Base-by-base conservation (phyloP, 2,329 filamentous ascomycete genomes). In the Paraphoma chrysanthemicola region DNA sequence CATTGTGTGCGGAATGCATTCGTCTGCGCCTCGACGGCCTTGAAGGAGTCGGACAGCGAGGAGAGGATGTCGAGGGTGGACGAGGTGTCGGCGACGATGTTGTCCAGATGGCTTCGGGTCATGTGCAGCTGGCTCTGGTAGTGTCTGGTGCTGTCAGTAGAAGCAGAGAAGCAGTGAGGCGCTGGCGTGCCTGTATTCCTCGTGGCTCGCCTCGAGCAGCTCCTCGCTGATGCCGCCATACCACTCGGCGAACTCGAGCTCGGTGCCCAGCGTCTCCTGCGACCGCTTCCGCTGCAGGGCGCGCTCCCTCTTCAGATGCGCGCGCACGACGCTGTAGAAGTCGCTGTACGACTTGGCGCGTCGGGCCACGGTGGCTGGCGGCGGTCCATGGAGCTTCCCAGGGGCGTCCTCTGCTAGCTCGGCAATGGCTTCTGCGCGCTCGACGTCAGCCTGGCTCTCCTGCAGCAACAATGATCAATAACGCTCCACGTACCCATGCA, bases 1-100 rank as follows among this genome's bases (percentile, higher is more conserved):
- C 95, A 99, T 77, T 96, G 93, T 45, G 90, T 87, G 73, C 93
- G 91, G 80, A 99, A 98, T 12, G 90, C 89, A n/a, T 90, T 91
- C 0, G 95, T 99, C 78, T 98, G 94, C 9, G 86, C 82, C 68
- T 97, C 93, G 47, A 99, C 94, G 0, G 89, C 83, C 64, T 89
- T 88, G 80, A 99, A 99, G 5, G 93, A 94, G 67, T 89, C 86
- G 12, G 93, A 93, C 14, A 99, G 83, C 0, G 86, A 88, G 14
- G 90, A 89, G 29, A 99, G 83, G 16, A 96, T 82, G 43, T 88
- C 83, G 39, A 99, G 82, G 0, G 93, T 90, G 16, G 85, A 85
- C 52, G 91, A 86, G 1, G 94, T 93, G 72, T 93, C 92, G 29
- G 85, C 81, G 23, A 97, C 84, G 12, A 99, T 83, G 41, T 86